Base-by-base conservation (phyloP, 768 basidiomycete species). In the Lentinula aciculospora region DNA sequence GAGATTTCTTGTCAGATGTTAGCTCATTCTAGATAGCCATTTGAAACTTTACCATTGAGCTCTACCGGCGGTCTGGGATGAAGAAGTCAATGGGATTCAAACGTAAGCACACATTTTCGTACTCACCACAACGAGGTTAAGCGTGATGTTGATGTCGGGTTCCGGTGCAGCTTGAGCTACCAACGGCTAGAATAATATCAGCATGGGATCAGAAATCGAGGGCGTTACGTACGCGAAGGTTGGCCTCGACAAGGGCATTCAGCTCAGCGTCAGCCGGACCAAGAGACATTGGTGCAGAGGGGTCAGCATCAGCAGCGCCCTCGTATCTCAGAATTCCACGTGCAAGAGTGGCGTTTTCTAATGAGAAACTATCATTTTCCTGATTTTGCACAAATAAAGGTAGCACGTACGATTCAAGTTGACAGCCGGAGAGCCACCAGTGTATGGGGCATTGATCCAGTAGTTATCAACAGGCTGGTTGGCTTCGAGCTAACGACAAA, bases 391-490 rank as follows among this genome's bases (percentile, higher is more conserved):
- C 3, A 5, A 13, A 10, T 23, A 37, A 19, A n/a, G n/a, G 28
- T 15, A 28, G 10, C 23, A 58, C 72, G 53, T 65, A 72, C 73
- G 67, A 51, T 72, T 67, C 17, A 61, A 44, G 60, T 75, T 74
- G 50, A 57, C 62, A 9, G 67, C 63, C 1, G 68, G 69, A 45
- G 64, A 62, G 23, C 72, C 71, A 48, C 69, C 68, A 13, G 63
- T 63, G 68, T 69, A 73, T n/a, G 64, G 49, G 32, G 67, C 72
- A 50, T 71, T 74, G 61, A 79, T 67, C 71, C 78, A 80, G 63
- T 81, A 81, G 64, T 81, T 81, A 3, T 59, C 74, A 0, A 80
- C 67, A 0, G 73, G 65, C 58, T 80, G 75, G 63, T 78, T 70
- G 27, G 80, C 78, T 5, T 64, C 60, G 21, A 74, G 61, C 49